Evolutionary conservation across 352 stramenopile genomes (phyloP).

Genomic region (Peronospora destructor): DNA sequence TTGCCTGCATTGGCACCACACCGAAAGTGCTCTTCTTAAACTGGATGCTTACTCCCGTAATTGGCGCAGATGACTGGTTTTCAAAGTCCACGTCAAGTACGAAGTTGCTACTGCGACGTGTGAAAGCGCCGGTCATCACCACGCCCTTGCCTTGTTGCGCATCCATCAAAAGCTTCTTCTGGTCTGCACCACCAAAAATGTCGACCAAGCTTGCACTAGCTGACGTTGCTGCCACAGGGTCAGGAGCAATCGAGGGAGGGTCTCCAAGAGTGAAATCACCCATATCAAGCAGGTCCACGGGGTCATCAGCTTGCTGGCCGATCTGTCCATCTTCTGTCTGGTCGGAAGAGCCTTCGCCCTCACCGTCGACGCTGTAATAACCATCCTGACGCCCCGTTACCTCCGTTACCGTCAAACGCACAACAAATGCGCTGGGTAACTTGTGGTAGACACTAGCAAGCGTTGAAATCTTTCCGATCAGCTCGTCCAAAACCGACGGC

Average conservation of each 20-base stretch:
- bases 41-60: conserved; percentile 91
- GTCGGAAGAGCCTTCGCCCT: conserved; percentile 56
- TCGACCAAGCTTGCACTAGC: conserved; percentile 55
- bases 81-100: conserved; percentile 74
- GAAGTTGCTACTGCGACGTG: conserved; percentile 52
- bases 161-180: conserved; percentile 71
- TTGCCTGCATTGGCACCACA: conserved; percentile 88
- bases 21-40: conserved; percentile 98
- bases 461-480: conserved; percentile 97
- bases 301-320: conserved; percentile 22
- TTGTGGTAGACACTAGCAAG: conserved; percentile 99
- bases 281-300: conserved; percentile 81
- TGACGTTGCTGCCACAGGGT: conserved; percentile 21
- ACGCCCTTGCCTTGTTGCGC: conserved; percentile 84
- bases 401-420: conserved; percentile 73
- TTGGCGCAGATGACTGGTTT: conserved; percentile 85
- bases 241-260: conserved; percentile 31
- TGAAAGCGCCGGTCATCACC: conserved; percentile 82
- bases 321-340: conserved; percentile 40
- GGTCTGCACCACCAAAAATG: conserved; percentile 63
- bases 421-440: conserved; percentile 70
- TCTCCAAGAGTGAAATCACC: conserved; percentile 73
- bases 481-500: conserved; percentile 90
- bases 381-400: conserved; percentile 61
- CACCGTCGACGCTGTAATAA: conserved; percentile 59